Evolutionary conservation across 768 basidiomycete species (phyloP).

Genomic region (Termitomyces sp.): DNA sequence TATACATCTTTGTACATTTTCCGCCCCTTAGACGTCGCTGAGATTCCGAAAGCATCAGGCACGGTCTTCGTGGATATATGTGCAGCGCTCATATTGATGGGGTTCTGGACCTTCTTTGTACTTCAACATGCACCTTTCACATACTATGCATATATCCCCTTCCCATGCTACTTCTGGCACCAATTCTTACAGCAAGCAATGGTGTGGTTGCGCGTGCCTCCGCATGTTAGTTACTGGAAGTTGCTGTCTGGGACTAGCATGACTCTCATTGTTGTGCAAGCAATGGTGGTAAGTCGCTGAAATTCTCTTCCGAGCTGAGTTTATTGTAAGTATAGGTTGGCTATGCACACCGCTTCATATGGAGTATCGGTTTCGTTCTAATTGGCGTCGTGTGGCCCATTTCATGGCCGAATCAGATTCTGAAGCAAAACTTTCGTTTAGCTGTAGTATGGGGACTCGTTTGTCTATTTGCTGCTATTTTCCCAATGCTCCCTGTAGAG

Average conservation of each 20-base stretch:
- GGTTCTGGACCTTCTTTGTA: conserved; percentile 46
- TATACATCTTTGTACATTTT: conserved; percentile 58
- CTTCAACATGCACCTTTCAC: conserved; percentile 64
- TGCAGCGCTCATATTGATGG: conserved; percentile 21
- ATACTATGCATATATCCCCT: conserved; percentile 70
- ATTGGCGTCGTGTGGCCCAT: conserved; percentile 67
- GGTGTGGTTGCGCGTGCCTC: conserved; percentile 10
- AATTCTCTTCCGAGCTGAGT: not conserved
- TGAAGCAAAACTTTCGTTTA: conserved; percentile 19
- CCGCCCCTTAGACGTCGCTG: conserved; percentile 27
- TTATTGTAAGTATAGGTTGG: conserved; percentile 38
- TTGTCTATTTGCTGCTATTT: conserved; percentile 54
- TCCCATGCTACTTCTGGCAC: conserved; percentile 77
- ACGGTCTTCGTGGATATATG: conserved; percentile 8
- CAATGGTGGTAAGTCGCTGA: conserved; percentile 62
- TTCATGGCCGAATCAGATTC: conserved; percentile 36
- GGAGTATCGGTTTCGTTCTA: conserved; percentile 59
- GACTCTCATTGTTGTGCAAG: conserved; percentile 42
- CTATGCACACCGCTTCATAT: conserved; percentile 66
- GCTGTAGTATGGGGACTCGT: conserved; percentile 37
- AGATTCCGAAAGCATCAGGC: not conserved
- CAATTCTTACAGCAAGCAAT: conserved; percentile 34
- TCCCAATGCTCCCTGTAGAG: conserved; percentile 69
- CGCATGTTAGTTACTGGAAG: conserved; percentile 3
- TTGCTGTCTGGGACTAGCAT: conserved; percentile 22